These are phyloP conservation scores for Nakazawaea sp. DNA, from an alignment of 805 yeast species.

Conservation along the genomic window DNA sequence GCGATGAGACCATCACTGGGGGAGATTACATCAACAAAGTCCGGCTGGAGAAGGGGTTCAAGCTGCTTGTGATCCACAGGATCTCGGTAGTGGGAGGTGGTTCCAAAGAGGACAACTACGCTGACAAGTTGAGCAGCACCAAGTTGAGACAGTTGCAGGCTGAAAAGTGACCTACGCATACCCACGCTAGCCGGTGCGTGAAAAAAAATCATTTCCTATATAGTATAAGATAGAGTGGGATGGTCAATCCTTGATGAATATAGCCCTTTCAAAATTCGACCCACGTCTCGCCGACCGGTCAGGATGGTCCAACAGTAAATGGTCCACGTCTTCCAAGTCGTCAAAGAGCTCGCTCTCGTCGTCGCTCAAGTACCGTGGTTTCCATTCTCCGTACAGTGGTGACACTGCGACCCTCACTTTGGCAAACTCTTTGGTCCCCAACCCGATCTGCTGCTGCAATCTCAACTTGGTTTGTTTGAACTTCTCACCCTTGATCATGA, in stretches of 20 bases:
- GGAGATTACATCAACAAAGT: conserved; percentile 65
- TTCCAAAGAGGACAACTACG: conserved; percentile 35
- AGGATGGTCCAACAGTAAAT: conserved; percentile 80
- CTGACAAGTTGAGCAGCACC: conserved; percentile 81
- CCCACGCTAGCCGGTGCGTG: too few species aligned
- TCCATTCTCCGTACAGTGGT: conserved; percentile 27
- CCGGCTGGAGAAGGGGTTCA: conserved; percentile 52
- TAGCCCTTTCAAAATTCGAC: conserved; percentile 47
- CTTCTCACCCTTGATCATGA: conserved; percentile 60
- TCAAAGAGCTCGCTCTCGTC: conserved; percentile 51
- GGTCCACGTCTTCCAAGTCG: conserved; percentile 40
- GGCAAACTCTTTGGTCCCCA: conserved; percentile 74
- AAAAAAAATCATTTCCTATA: too few species aligned
- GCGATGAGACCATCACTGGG: conserved; percentile 73
- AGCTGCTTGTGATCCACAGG: conserved; percentile 40
- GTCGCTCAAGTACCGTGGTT: conserved; percentile 41
- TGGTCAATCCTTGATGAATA: conserved; percentile 39
- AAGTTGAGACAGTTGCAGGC: conserved; percentile 47
- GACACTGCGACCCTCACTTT: conserved; percentile 64
- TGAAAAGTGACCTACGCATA: too few species aligned
- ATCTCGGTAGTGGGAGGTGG: conserved; percentile 66
- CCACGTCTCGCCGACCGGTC: conserved; percentile 63
- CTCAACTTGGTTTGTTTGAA: conserved; percentile 58
- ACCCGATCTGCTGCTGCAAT: conserved; percentile 62
- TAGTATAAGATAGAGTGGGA: too few species aligned